phyloP scores from a whole-genome alignment of 805 yeast species.

The Torulaspora maleeae region DNA sequence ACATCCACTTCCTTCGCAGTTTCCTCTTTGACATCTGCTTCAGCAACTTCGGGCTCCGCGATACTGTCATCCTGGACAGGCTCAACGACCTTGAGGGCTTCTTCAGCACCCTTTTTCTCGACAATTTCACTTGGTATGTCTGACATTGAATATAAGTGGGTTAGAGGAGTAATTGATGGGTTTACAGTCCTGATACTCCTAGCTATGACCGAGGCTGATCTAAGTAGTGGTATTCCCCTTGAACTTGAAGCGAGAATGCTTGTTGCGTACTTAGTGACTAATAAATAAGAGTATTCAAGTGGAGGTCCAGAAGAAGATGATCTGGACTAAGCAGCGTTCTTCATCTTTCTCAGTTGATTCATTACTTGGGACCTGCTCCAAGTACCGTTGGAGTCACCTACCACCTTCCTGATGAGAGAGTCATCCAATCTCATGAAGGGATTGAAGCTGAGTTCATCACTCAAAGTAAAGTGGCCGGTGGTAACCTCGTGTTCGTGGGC shows the following conservation, averaged over 20 bases:
- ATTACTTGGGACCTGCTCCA: conserved; percentile 50
- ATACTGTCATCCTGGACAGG: conserved; percentile 6
- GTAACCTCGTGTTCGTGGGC: conserved; percentile 57
- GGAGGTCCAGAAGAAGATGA: neutral
- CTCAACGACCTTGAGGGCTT: conserved; percentile 9
- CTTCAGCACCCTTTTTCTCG: neutral
- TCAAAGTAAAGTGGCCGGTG: conserved; percentile 82
- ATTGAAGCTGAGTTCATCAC: conserved; percentile 75
- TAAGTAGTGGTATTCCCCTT: neutral
- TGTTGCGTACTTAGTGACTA: neutral
- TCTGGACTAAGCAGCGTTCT: conserved; percentile 48
- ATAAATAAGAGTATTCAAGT: neutral
- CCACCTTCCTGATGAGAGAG: conserved; percentile 52
- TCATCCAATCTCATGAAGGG: conserved; percentile 85
- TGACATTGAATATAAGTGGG: neutral
- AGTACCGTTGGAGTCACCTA: conserved; percentile 45
- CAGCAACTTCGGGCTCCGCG: conserved; percentile 2
- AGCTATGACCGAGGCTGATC: neutral
- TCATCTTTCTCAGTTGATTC: conserved; percentile 69
- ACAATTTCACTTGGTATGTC: neutral
- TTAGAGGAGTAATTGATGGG: no score
- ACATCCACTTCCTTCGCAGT: neutral
- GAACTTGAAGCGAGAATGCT: neutral
- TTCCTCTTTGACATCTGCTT: neutral
- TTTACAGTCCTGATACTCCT: no score